Conservation (phyloP, 306 rosid species). For the Begonia masoniana region DNA sequence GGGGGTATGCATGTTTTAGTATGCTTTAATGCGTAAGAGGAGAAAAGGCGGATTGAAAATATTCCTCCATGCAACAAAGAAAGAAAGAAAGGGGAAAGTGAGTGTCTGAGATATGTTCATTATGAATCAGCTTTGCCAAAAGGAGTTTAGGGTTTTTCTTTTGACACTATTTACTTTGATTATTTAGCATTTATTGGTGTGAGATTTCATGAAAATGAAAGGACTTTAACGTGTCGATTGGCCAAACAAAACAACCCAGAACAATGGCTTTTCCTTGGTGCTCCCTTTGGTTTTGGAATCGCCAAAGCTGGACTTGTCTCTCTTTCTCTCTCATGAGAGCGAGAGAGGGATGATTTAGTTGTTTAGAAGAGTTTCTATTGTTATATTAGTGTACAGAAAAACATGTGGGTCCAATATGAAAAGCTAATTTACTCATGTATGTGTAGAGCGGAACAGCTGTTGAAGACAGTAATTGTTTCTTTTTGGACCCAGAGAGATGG, state of each 20-base stretch:
- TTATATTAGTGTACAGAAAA: conserved; percentile 15
- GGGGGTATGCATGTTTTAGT: neutral
- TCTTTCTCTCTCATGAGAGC: conserved; percentile 3
- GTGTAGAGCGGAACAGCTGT: conserved; percentile 35
- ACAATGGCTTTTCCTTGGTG: conserved; percentile 23
- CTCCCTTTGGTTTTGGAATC: conserved; percentile 35
- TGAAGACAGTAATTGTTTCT: conserved; percentile 23
- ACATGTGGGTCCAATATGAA: conserved; percentile 41
- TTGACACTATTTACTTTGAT: neutral
- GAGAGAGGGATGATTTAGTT: conserved; percentile 12
- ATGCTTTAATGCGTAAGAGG: neutral
- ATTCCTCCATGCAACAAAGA: neutral
- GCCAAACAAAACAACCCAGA: conserved; percentile 16
- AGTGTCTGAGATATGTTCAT: neutral
- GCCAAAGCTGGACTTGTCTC: conserved; percentile 22
- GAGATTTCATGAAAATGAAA: conserved; percentile 18
- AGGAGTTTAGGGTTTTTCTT: neutral
- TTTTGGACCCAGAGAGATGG: conserved; percentile 21
- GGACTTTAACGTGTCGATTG: conserved; percentile 13
- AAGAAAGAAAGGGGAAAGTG: neutral
- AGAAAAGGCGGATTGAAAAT: neutral
- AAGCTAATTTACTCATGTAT: conserved; percentile 17
- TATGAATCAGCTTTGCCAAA: neutral
- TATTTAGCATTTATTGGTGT: no score
- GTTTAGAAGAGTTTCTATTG: conserved; percentile 21